phyloP scores from a whole-genome alignment of 345 rosid species.

The Camelina sativa region DNA sequence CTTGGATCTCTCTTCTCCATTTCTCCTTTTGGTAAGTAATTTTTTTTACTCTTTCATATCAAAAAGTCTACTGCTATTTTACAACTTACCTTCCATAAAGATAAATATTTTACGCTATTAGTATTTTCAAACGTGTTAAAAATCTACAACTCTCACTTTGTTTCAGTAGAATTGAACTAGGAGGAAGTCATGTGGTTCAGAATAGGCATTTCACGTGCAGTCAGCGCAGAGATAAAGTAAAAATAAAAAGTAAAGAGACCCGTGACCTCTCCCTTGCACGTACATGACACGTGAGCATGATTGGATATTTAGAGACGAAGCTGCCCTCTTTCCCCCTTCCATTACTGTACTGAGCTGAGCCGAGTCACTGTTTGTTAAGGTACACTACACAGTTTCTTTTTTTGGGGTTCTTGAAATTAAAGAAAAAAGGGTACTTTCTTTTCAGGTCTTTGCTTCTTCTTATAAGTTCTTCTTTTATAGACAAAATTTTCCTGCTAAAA shows the following conservation, averaged over 20 bases:
- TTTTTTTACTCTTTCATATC: not conserved
- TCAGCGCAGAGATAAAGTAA: constrained; percentile 18
- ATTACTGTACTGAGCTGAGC: not conserved
- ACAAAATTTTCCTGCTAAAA: not conserved
- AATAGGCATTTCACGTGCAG: constrained; percentile 37
- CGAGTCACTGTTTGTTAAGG: constrained; percentile 15
- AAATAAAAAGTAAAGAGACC: not conserved
- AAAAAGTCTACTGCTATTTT: not conserved
- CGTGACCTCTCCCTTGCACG: constrained; percentile 41
- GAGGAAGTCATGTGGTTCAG: constrained; percentile 22
- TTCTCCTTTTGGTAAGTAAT: constrained; percentile 10
- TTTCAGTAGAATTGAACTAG: constrained; percentile 20
- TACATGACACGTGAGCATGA: constrained; percentile 35
- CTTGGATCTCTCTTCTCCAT: constrained; percentile 1
- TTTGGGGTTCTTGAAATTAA: not conserved
- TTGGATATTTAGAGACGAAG: constrained; percentile 28
- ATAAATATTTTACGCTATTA: not conserved
- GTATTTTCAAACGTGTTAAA: not conserved
- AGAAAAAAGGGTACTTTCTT: constrained; percentile 15
- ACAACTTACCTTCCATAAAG: not conserved
- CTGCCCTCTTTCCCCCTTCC: constrained; percentile 30
- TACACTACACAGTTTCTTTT: constrained; percentile 1
- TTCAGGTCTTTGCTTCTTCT: constrained; percentile 21
- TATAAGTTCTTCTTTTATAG: not conserved
- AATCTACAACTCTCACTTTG: not conserved